A percentile compares a stretch with the other conserved stretches of the same genome.
Evolutionary conservation across 2,329 filamentous ascomycete species (phyloP).

Genomic region (Paracoccidioides brasiliensis): DNA sequence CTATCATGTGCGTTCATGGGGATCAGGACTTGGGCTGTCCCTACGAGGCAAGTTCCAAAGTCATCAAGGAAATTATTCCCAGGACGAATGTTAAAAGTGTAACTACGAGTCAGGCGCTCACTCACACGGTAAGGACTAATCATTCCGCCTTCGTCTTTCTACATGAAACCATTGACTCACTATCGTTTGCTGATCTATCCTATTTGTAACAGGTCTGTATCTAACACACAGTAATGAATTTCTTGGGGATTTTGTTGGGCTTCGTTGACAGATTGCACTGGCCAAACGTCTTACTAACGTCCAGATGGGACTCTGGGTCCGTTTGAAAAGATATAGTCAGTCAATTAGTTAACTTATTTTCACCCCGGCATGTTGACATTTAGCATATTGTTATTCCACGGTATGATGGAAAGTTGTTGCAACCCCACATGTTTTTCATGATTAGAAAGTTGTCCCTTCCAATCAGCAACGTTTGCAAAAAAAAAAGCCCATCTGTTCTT

Average conservation of each 20-base stretch:
- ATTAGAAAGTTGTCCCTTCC: too few species aligned
- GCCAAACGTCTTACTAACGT: background rate
- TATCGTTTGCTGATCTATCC: background rate
- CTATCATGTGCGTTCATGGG: constrained; percentile 18
- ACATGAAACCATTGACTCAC: background rate
- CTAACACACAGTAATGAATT: constrained; percentile 6
- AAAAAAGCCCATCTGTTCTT: too few species aligned
- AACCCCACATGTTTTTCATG: too few species aligned
- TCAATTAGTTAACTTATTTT: too few species aligned
- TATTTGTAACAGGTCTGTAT: background rate
- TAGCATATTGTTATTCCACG: too few species aligned
- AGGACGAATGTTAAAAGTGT: constrained; percentile 17
- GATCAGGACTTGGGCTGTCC: constrained; percentile 18
- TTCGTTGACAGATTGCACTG: constrained; percentile 6
- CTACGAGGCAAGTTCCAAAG: constrained; percentile 12
- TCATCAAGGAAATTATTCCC: constrained; percentile 15
- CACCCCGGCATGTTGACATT: too few species aligned
- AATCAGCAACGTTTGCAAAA: too few species aligned
- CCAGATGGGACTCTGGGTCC: too few species aligned
- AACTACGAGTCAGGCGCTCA: constrained; percentile 17
- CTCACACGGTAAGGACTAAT: constrained; percentile 15
- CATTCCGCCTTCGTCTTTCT: background rate
- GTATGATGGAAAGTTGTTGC: too few species aligned
- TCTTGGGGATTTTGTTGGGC: constrained; percentile 12
- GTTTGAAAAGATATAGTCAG: too few species aligned